Evolutionary conservation across 2,329 filamentous ascomycete species (phyloP).

Genomic region (Lachnellula hyalina): DNA sequence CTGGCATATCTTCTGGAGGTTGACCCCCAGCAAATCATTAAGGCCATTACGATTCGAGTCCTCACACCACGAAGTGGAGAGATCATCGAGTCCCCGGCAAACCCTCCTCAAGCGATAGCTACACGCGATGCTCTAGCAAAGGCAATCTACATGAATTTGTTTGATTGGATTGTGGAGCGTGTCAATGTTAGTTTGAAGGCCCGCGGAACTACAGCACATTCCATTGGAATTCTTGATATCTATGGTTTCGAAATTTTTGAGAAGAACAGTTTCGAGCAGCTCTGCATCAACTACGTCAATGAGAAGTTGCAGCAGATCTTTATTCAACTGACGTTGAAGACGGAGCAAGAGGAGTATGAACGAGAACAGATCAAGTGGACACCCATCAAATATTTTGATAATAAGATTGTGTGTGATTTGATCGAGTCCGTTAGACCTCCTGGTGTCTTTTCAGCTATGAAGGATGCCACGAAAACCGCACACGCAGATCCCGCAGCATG

Average conservation of each 20-base stretch:
- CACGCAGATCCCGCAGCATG: constrained; percentile 92
- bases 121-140: constrained; percentile 90
- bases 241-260: constrained; percentile 99
- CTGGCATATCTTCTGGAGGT: constrained; percentile 91
- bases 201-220: constrained; percentile 68
- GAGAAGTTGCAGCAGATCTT: constrained; percentile 99
- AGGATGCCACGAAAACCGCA: constrained; percentile 97
- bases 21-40: constrained; percentile 71
- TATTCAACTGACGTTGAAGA: constrained; percentile 92
- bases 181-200: constrained; percentile 86
- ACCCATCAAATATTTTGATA: constrained; percentile 98
- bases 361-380: constrained; percentile 97
- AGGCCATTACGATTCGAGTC: constrained; percentile 84
- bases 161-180: constrained; percentile 95
- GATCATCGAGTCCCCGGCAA: constrained; percentile 71
- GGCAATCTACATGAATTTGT: constrained; percentile 95
- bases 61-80: constrained; percentile 64
- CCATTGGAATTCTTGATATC: constrained; percentile 95
- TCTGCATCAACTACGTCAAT: constrained; percentile 99
- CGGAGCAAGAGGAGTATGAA: constrained; percentile 96
- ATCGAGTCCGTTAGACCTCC: constrained; percentile 89
- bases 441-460: constrained; percentile 90
- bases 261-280: constrained; percentile 97
- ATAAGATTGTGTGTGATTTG: constrained; percentile 96
- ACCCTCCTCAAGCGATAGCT: constrained; percentile 77